Evolutionary conservation across 768 basidiomycete species (phyloP).

Genomic region (Leucocoprinus birnbaumii): DNA sequence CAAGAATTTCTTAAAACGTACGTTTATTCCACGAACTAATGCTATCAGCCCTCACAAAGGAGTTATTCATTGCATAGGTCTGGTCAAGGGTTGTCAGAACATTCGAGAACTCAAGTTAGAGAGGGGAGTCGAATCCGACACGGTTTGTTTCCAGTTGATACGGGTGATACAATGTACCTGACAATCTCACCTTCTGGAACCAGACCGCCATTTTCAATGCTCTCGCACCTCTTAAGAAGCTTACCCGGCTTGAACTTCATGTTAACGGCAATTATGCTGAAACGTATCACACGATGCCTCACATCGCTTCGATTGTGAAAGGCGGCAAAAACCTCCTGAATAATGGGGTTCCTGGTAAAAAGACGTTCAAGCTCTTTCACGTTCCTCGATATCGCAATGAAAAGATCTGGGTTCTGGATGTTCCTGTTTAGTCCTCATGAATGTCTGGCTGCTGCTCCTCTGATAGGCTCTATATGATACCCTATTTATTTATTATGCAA

Average conservation of each 20-base stretch:
- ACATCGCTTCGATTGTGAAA: background rate
- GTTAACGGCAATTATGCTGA: background rate
- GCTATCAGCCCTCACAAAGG: no score
- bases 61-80: background rate
- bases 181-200: background rate
- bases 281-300: background rate
- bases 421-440: no score
- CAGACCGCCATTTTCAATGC: background rate
- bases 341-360: background rate
- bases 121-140: background rate
- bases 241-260: background rate
- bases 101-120: background rate
- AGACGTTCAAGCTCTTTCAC: background rate
- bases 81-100: background rate
- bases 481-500: no score
- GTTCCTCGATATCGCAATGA: background rate
- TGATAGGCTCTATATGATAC: no score
- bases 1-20: slow-evolving; percentile 20
- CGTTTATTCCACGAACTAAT: background rate
- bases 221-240: background rate
- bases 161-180: background rate
- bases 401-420: no score
- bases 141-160: background rate
- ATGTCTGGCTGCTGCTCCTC: no score
- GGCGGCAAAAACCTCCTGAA: background rate